Base-by-base conservation (phyloP, 2,329 filamentous ascomycete genomes). In the Lecanoromycetidae sp. region DNA sequence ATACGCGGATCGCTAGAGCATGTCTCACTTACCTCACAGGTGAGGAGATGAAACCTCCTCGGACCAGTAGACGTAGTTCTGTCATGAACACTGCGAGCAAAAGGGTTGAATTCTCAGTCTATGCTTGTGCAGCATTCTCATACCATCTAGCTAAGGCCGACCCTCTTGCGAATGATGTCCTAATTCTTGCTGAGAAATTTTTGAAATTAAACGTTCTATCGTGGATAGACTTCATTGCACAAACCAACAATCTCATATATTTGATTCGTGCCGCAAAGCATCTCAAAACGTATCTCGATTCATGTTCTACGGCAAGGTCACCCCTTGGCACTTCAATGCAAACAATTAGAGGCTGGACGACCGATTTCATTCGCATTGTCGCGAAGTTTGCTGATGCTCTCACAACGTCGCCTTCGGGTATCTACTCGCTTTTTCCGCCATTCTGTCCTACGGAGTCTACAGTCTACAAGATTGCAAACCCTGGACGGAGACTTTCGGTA, bases 11-110 rank as follows among this genome's bases (percentile, higher is more conserved):
- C 26, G 61, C 63, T 15, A 55, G 57, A 45, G 52, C 59, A 4
- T 67, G 63, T 43, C 59, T 68, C 3, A 44, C 38, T 1, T 64
- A 63, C 44, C 57, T 68, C 17, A 54, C 50, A 9, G 55, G 60
- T 5, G 56, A 60, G 5, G 61, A 64, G 44, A 63, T 66, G 60
- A 60, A 54, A 44, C 60, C 62, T 19, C 61, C 61, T 5, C 57
- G 58, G 37, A 55, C 52, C 7, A 48, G 37, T 5, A 56, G 55
- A 39, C 51, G 49, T 33, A 35, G 42, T 42, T 49, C 44, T 19
- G 46, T 43, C 23, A 40, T 48, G 37, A 25, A 32, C 20, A 25
- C n/a, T 13, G 25, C 20, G 5, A 17, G 17, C 49, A 49, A 51
- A 30, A 49, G 55, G 44, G 30, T 40, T 43, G 19, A 46, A 50